phyloP scores from a whole-genome alignment of 345 rosid genomes.

The Pseudoturritis turrita region DNA sequence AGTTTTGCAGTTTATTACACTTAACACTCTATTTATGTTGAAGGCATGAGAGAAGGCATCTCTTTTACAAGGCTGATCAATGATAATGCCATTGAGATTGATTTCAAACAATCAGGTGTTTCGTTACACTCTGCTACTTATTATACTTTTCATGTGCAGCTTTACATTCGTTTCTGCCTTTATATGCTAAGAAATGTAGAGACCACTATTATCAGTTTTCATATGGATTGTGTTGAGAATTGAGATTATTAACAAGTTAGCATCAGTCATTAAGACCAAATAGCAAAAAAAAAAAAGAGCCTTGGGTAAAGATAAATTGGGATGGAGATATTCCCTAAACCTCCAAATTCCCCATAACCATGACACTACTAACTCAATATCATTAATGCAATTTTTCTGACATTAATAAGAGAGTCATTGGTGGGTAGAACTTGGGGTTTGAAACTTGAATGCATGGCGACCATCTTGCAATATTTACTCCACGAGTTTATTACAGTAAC shows the following conservation, averaged over 20 bases:
- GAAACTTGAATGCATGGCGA: slow-evolving; percentile 29
- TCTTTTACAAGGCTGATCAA: neutral
- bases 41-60: neutral
- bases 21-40: neutral
- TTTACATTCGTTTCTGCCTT: neutral
- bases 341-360: slow-evolving; percentile 5
- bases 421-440: slow-evolving; percentile 30
- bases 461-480: slow-evolving; percentile 33
- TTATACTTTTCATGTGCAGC: neutral
- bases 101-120: neutral
- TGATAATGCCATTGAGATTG: neutral
- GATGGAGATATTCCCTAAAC: neutral
- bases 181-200: neutral
- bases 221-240: neutral
- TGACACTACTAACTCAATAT: slow-evolving; percentile 17
- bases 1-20: neutral
- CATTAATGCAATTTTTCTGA: neutral
- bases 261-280: neutral
- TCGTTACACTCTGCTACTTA: neutral
- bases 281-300: neutral
- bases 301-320: neutral
- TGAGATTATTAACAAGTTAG: neutral
- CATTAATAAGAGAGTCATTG: slow-evolving; percentile 9
- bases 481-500: slow-evolving; percentile 21
- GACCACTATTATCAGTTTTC: neutral